Evolutionary conservation across 495 filamentous ascomycete genomes (phyloP).

Genomic region (Tuber magnatum): DNA sequence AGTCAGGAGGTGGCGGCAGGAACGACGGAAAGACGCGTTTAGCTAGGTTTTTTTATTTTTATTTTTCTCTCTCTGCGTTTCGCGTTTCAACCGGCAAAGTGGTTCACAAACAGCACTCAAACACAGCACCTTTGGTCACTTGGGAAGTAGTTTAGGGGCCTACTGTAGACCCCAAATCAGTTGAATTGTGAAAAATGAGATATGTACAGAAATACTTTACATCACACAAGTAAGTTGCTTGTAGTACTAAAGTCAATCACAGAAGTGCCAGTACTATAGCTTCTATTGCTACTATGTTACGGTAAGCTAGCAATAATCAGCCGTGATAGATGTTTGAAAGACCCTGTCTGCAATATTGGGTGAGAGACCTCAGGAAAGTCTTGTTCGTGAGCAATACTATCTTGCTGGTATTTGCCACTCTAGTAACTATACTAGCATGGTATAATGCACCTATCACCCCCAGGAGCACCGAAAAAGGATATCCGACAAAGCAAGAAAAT

Average conservation of each 20-base stretch:
- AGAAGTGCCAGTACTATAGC: background rate
- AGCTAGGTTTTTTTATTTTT: background rate
- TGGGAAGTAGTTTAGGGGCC: background rate
- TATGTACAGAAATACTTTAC: background rate
- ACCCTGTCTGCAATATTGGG: background rate
- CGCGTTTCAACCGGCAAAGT: background rate
- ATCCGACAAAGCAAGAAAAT: background rate
- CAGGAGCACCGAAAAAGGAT: background rate
- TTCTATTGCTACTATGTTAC: background rate
- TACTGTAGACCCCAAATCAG: background rate
- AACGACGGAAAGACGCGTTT: conserved; percentile 2
- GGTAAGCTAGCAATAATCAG: background rate
- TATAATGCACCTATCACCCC: background rate
- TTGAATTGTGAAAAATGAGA: too few relatives aligned
- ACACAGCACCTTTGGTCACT: background rate
- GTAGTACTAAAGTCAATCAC: background rate
- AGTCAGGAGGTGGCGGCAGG: background rate
- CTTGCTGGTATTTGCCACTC: background rate
- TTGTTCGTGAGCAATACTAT: background rate
- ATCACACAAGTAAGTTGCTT: background rate
- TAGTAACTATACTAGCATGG: background rate
- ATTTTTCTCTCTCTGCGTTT: background rate
- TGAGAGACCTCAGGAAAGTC: background rate
- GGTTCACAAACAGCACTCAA: background rate
- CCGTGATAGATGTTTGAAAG: background rate